These are phyloP conservation scores for Mortierella sp. DNA, from an alignment of 371 early-diverging fungal genomes.

Conservation along the genomic window DNA sequence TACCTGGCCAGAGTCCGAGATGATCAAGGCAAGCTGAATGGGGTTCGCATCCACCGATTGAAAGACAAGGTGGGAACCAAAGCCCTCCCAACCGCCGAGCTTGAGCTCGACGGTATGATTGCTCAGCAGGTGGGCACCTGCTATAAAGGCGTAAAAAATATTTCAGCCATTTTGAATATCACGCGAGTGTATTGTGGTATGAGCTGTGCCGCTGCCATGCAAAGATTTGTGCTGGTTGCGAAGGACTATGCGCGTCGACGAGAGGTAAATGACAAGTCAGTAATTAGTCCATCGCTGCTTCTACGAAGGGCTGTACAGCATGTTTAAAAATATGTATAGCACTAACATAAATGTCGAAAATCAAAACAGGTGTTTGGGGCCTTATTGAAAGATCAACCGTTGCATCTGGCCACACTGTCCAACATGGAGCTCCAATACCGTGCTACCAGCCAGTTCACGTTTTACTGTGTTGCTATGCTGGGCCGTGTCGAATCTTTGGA, in stretches of 20 bases:
- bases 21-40: slow-evolving; percentile 66
- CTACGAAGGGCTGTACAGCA: no score
- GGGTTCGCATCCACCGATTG: slow-evolving; percentile 69
- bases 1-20: slow-evolving; percentile 69
- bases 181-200: slow-evolving; percentile 73
- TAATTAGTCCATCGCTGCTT: no score
- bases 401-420: slow-evolving; percentile 70
- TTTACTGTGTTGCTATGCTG: slow-evolving; percentile 66
- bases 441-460: slow-evolving; percentile 63
- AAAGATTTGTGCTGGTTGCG: slow-evolving; percentile 63
- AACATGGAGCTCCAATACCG: slow-evolving; percentile 64
- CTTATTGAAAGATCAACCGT: slow-evolving; percentile 61
- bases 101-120: slow-evolving; percentile 66
- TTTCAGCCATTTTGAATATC: slow-evolving; percentile 73
- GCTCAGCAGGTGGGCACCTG: slow-evolving; percentile 67
- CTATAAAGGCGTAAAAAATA: slow-evolving; percentile 69
- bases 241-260: slow-evolving; percentile 72
- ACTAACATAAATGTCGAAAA: no score
- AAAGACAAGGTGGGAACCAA: slow-evolving; percentile 79
- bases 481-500: slow-evolving; percentile 64
- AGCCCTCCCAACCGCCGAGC: slow-evolving; percentile 79
- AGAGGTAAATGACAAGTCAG: slow-evolving; percentile 30
- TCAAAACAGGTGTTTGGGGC: slow-evolving; percentile 55
- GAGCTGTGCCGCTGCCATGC: slow-evolving; percentile 60
- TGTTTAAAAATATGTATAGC: no score